Percentiles rank a stretch among this genome's conserved stretches.
Evolutionary conservation across 2,329 filamentous ascomycete genomes (phyloP).

Genomic region (Boeremia exigua): DNA sequence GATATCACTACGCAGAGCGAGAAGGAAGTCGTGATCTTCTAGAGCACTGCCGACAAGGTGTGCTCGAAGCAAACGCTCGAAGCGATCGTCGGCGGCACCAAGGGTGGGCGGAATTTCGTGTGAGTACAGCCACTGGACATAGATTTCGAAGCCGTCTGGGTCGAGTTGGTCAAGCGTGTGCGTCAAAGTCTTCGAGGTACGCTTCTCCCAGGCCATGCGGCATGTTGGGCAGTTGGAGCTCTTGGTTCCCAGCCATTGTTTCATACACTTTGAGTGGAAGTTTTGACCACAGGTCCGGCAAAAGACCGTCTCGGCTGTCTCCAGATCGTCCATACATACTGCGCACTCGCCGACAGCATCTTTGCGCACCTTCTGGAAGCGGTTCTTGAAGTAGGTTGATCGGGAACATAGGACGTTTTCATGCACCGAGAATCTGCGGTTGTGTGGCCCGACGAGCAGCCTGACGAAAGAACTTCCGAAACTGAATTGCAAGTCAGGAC

Average conservation of each 20-base stretch:
- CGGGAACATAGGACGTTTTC: background rate
- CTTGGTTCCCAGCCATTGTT: background rate
- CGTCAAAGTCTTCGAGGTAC: background rate
- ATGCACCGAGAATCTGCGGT: slow-evolving; percentile 1
- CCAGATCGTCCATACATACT: background rate
- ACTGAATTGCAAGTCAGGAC: background rate
- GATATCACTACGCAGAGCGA: background rate
- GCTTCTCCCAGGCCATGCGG: background rate
- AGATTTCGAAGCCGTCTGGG: slow-evolving; percentile 5
- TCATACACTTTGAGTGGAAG: background rate
- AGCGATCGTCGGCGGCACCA: background rate
- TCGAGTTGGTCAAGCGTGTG: background rate
- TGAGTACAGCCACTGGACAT: slow-evolving; percentile 7
- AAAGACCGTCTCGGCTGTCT: background rate
- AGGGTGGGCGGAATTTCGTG: background rate
- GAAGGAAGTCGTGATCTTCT: background rate
- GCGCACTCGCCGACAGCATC: background rate
- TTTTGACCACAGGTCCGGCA: background rate
- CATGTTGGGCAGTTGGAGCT: background rate
- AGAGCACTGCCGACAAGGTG: slow-evolving; percentile 2
- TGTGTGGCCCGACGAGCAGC: background rate
- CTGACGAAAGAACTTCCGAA: background rate
- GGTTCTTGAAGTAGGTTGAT: background rate
- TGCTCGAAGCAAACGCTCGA: slow-evolving; percentile 1
- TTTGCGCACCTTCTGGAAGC: background rate